Percentiles rank a stretch among this genome's conserved stretches.
phyloP scores from a whole-genome alignment of 2,329 filamentous ascomycete genomes.

The Fusarium sp. region DNA sequence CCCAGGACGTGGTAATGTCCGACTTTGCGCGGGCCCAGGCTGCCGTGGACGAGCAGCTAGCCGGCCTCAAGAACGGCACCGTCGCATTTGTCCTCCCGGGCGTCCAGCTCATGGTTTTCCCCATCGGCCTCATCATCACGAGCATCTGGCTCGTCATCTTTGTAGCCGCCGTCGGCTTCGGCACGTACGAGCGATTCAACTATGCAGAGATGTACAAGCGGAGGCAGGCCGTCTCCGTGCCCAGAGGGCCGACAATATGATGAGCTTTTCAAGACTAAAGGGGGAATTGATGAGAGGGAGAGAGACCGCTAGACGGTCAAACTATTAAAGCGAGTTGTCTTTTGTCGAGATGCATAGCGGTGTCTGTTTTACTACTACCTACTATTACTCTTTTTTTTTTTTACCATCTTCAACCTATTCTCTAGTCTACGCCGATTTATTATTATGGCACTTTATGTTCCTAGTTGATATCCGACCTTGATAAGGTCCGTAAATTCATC shows the following conservation, averaged over 20 bases:
- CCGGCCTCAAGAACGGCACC: constrained; percentile 61
- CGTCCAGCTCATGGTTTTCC: constrained; percentile 75
- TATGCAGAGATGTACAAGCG: constrained; percentile 74
- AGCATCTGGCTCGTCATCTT: constrained; percentile 71
- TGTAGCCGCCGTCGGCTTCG: constrained; percentile 68
- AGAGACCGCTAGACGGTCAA: background rate
- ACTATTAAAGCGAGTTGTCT: constrained; percentile 27
- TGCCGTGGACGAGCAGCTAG: constrained; percentile 62
- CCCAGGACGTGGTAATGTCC: constrained; percentile 66
- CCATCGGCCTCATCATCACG: constrained; percentile 76
- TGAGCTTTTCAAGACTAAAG: background rate
- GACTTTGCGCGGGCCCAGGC: constrained; percentile 61
- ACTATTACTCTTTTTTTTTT: constrained; percentile 1
- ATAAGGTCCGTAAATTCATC: constrained; percentile 30
- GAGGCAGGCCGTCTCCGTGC: constrained; percentile 35
- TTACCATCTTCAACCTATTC: constrained; percentile 25
- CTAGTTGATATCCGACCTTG: constrained; percentile 43
- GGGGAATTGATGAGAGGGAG: background rate
- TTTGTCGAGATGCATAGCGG: constrained; percentile 38
- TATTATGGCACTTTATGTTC: constrained; percentile 38
- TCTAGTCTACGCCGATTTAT: constrained; percentile 35
- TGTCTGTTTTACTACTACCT: constrained; percentile 27
- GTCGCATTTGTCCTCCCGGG: constrained; percentile 78
- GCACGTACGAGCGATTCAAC: constrained; percentile 74
- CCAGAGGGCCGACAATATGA: constrained; percentile 30